Evolutionary conservation across 208 protist genomes (phyloP), one percentile per base, ranked within the genome.

Genomic region (Leishmania mexicana): DNA sequence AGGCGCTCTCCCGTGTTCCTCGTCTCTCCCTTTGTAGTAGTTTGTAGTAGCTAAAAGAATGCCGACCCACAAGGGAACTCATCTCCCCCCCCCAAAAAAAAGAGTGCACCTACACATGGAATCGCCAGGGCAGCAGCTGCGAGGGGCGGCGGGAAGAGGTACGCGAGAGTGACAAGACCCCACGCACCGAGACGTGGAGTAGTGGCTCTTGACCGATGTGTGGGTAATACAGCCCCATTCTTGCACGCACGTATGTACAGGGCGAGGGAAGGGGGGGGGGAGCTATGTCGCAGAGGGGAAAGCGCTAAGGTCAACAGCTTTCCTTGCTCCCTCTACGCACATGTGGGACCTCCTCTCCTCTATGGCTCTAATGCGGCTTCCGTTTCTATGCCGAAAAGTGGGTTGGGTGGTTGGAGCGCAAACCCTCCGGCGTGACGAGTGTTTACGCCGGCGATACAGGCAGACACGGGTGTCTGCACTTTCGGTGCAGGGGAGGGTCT

Each of bases 1-100:
- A 24, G 28, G 57, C 57, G 57, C 51, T 58, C 31, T 65, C 38
- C 42, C 60, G 0, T 86, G 45, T 80, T 62, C 64, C 68, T 71
- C 73, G 57, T 67, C 80, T 57, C 71, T 80, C 35, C 71, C 10
- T 82, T 57, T 72, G 24, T 62, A 47, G 10, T 79, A 62, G 38
- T 78, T 70, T 70, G n/a, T 67, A 67, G n/a, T 31, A 40, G n/a
- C 40, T 67, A 6, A 67, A 19, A 40, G n/a, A n/a, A n/a, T 19
- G 1, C 60, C 17, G n/a, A 67, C n/a, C 60, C 31, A 21, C 31
- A 38, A 62, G 24, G 57, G 24, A 62, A 11, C 21, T 35, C 31
- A 35, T 35, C 31, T 35, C 31, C 24, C 24, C 57, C 57, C 57
- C 11, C 45, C 45, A n/a, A n/a, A 7, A 64, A n/a, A 31, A n/a